Conservation (phyloP, 371 early-diverging fungal genomes). For the Mucor circinelloides region DNA sequence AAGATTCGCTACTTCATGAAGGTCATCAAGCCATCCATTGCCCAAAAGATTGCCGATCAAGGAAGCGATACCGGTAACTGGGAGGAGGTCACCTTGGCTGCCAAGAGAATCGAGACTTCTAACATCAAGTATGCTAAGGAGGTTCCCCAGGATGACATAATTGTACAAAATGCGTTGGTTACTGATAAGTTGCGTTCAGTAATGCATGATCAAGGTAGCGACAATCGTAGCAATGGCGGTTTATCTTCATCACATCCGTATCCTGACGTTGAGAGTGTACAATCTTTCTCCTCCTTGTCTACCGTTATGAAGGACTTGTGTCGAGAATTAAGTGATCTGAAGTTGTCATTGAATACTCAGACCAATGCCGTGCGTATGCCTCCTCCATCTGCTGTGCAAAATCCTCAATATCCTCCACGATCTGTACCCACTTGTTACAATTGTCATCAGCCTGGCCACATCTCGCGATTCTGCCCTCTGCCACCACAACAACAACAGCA, state of each 20-base stretch:
- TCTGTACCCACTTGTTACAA: background rate
- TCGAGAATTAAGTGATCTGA: background rate
- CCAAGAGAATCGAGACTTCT: background rate
- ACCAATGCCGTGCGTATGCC: constrained; percentile 7
- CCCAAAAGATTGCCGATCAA: background rate
- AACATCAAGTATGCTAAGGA: background rate
- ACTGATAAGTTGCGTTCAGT: no score
- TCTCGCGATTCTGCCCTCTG: background rate
- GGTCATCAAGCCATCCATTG: background rate
- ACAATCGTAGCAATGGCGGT: no score
- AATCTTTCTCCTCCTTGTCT: background rate
- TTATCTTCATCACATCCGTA: no score
- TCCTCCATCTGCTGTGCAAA: background rate
- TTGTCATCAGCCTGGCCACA: background rate
- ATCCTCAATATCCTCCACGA: no score
- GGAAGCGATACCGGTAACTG: background rate
- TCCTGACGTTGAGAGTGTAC: background rate
- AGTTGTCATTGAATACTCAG: background rate
- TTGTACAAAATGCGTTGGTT: background rate
- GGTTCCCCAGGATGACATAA: background rate
- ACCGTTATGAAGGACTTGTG: background rate
- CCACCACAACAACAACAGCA: no score
- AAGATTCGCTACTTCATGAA: background rate
- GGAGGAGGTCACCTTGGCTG: background rate
- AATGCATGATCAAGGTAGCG: no score